These are phyloP conservation scores for Ichthyophonus hoferi DNA, from an alignment of 208 protist genomes.

Conservation along the genomic window DNA sequence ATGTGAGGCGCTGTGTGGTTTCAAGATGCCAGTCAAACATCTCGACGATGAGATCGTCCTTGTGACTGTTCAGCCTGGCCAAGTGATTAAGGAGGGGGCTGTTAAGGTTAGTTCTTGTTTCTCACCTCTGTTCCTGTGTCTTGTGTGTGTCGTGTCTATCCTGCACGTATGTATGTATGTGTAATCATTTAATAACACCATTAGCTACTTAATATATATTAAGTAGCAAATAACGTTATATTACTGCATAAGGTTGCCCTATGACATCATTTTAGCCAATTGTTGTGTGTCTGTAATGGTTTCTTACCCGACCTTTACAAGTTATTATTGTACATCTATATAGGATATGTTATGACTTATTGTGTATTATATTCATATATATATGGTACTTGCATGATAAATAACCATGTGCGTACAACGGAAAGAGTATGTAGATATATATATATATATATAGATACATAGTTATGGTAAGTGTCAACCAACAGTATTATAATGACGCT, in stretches of 20 bases:
- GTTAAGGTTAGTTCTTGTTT: not conserved
- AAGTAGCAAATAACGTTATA: not conserved
- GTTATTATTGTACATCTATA: too few relatives aligned
- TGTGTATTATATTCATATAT: too few relatives aligned
- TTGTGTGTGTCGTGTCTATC: slow-evolving; percentile 1
- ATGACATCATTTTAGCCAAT: not conserved
- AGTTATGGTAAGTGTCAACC: too few relatives aligned
- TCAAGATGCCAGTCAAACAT: slow-evolving; percentile 49
- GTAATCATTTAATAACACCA: not conserved
- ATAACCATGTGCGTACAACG: not conserved
- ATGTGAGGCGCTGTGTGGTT: slow-evolving; percentile 82
- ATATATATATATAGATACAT: too few relatives aligned
- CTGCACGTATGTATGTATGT: not conserved
- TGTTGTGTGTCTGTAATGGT: not conserved
- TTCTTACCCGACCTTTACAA: too few relatives aligned
- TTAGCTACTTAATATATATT: not conserved
- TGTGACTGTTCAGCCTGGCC: slow-evolving; percentile 19
- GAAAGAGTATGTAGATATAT: not conserved
- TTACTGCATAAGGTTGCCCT: not conserved
- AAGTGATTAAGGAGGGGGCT: slow-evolving; percentile 35
- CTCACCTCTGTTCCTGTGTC: too few relatives aligned
- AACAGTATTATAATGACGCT: not conserved
- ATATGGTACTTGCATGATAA: not conserved
- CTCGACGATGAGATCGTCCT: slow-evolving; percentile 48
- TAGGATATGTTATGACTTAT: too few relatives aligned